Conservation (phyloP, 1,284 basidiomycete species). For the Coriolopsis trogii region DNA sequence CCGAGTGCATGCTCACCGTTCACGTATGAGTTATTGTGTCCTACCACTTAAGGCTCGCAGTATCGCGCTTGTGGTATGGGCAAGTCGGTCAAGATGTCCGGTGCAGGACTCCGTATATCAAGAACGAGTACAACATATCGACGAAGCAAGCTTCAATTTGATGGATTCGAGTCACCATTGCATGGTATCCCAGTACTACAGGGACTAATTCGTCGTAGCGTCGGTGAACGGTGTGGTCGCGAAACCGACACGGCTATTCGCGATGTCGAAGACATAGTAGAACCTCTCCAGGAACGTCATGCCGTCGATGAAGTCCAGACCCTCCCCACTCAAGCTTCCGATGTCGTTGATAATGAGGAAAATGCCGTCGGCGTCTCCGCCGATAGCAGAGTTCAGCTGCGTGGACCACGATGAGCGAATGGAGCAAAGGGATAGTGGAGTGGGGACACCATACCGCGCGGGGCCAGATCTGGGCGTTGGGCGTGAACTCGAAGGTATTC, state of each 20-base stretch:
- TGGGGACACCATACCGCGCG: conserved; percentile 45
- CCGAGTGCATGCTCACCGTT: too few relatives aligned
- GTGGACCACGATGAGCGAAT: neutral
- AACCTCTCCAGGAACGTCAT: conserved; percentile 54
- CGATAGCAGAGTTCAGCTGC: conserved; percentile 34
- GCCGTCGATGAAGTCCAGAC: conserved; percentile 38
- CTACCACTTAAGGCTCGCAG: too few relatives aligned
- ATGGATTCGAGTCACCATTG: too few relatives aligned
- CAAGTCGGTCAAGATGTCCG: too few relatives aligned
- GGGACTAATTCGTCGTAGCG: conserved; percentile 43
- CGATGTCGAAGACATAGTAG: conserved; percentile 67
- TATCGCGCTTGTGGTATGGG: too few relatives aligned
- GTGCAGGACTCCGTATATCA: too few relatives aligned
- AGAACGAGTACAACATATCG: too few relatives aligned
- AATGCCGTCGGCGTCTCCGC: conserved; percentile 27
- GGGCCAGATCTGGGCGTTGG: conserved; percentile 60
- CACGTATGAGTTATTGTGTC: too few relatives aligned
- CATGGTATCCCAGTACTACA: too few relatives aligned
- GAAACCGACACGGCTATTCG: conserved; percentile 48
- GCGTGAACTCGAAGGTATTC: conserved; percentile 44
- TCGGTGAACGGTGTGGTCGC: conserved; percentile 45
- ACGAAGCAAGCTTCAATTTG: too few relatives aligned
- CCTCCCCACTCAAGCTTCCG: conserved; percentile 27
- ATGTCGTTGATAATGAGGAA: conserved; percentile 33
- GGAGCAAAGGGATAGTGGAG: too few relatives aligned